Percentiles rank a stretch among this genome's conserved stretches.
Conservation (phyloP, 257 asterid genomes). For the Linaria vulgaris region DNA sequence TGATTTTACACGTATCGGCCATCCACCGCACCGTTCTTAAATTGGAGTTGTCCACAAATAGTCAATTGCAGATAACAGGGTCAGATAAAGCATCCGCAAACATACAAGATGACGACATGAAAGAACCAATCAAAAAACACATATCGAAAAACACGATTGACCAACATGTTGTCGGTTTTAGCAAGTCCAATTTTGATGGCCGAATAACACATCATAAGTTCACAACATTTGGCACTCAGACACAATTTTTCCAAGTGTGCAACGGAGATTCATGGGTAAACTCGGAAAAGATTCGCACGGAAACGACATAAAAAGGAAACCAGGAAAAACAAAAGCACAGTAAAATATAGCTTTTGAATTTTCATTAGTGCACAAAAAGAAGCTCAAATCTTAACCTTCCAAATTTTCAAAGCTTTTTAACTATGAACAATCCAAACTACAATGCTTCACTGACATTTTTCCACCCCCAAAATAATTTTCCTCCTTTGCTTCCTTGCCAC, state of each 20-base stretch:
- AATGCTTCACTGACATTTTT: neutral
- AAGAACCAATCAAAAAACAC: neutral
- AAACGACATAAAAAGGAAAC: neutral
- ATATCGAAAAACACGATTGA: neutral
- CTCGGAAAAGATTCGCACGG: neutral
- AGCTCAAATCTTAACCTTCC: neutral
- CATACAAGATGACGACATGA: constrained; percentile 1
- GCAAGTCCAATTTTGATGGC: neutral
- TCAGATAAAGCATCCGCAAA: constrained; percentile 9
- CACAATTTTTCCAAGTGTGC: neutral
- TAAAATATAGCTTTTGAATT: neutral
- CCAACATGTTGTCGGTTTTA: constrained; percentile 1
- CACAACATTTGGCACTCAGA: neutral
- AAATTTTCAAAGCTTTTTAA: neutral
- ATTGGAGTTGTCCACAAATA: neutral
- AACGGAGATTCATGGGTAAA: neutral
- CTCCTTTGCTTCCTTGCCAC: constrained; percentile 19
- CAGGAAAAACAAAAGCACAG: neutral
- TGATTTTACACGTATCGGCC: neutral
- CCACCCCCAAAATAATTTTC: too few relatives aligned
- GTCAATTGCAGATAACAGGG: neutral
- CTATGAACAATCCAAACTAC: neutral
- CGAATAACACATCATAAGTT: neutral
- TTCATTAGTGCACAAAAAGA: neutral
- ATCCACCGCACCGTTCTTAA: neutral